phyloP scores from a whole-genome alignment of 1,284 basidiomycete genomes.

The Ceratobasidium sp. region DNA sequence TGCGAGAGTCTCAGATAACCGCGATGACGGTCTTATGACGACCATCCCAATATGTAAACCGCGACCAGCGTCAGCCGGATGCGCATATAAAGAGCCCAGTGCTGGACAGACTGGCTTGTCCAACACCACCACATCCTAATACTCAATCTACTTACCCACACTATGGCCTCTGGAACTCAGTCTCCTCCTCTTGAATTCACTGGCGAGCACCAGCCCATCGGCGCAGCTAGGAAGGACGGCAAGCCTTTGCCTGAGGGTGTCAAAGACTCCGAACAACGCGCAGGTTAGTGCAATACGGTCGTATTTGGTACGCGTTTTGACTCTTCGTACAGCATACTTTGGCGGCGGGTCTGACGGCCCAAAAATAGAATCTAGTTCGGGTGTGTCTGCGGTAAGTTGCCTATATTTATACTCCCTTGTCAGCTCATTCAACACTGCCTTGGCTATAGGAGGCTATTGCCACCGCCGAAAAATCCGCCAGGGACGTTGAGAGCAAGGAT shows the following conservation, averaged over 20 bases:
- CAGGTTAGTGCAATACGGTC: slow-evolving; percentile 51
- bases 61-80: neutral
- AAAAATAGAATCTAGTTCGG: neutral
- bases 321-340: slow-evolving; percentile 23
- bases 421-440: too few relatives aligned
- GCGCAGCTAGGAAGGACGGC: slow-evolving; percentile 55
- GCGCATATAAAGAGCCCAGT: slow-evolving; percentile 34
- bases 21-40: slow-evolving; percentile 40
- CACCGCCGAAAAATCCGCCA: slow-evolving; percentile 6
- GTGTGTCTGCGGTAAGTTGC: slow-evolving; percentile 20
- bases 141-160: slow-evolving; percentile 25
- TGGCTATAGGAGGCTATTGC: slow-evolving; percentile 13
- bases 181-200: slow-evolving; percentile 66
- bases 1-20: neutral
- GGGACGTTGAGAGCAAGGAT: slow-evolving; percentile 12
- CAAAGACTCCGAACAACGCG: slow-evolving; percentile 57
- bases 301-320: neutral
- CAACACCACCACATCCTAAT: neutral
- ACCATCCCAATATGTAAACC: neutral
- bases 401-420: neutral
- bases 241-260: slow-evolving; percentile 53
- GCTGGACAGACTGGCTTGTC: neutral
- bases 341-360: neutral
- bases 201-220: slow-evolving; percentile 61
- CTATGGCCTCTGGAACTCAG: slow-evolving; percentile 52